Evolutionary conservation across 2,329 filamentous ascomycete species (phyloP).

Genomic region (Leptographium lundbergii): DNA sequence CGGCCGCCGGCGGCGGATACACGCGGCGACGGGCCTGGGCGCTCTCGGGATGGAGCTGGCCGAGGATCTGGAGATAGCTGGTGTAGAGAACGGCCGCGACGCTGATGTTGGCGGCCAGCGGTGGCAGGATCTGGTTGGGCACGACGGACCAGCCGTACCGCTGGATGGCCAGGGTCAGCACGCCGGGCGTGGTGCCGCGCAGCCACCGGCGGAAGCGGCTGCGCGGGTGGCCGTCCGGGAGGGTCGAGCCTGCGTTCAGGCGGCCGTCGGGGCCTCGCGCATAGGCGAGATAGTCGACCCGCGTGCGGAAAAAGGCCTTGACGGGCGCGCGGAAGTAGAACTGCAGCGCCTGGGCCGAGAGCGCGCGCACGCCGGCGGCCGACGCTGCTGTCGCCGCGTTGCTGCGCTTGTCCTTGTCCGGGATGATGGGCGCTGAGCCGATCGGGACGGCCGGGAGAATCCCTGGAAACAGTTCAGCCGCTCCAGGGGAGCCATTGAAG

Average conservation of each 20-base stretch:
- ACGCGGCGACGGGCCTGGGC: slow-evolving; percentile 42
- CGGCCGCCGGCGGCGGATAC: slow-evolving; percentile 54
- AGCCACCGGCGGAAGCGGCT: slow-evolving; percentile 34
- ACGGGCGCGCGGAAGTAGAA: slow-evolving; percentile 89
- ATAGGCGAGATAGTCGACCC: slow-evolving; percentile 68
- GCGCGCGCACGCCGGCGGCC: slow-evolving; percentile 69
- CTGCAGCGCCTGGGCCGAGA: slow-evolving; percentile 71
- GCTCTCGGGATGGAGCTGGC: slow-evolving; percentile 52
- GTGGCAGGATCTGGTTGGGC: slow-evolving; percentile 65
- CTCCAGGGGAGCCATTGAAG: background rate
- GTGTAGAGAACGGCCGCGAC: slow-evolving; percentile 67
- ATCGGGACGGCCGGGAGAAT: slow-evolving; percentile 33
- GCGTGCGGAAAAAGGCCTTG: slow-evolving; percentile 82
- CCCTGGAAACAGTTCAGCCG: slow-evolving; percentile 15
- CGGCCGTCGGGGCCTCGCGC: slow-evolving; percentile 30
- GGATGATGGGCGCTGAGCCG: slow-evolving; percentile 16
- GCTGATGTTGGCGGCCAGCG: slow-evolving; percentile 59
- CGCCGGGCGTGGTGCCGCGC: slow-evolving; percentile 54
- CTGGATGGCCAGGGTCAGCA: slow-evolving; percentile 53
- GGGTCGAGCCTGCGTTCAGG: slow-evolving; percentile 12
- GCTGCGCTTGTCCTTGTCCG: slow-evolving; percentile 35
- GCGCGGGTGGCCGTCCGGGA: slow-evolving; percentile 15
- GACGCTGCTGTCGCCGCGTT: slow-evolving; percentile 61
- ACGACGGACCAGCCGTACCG: slow-evolving; percentile 64
- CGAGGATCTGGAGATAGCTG: slow-evolving; percentile 59